These are phyloP conservation scores for Solanum etuberosum DNA, from an alignment of 257 asterid genomes.

Conservation along the genomic window DNA sequence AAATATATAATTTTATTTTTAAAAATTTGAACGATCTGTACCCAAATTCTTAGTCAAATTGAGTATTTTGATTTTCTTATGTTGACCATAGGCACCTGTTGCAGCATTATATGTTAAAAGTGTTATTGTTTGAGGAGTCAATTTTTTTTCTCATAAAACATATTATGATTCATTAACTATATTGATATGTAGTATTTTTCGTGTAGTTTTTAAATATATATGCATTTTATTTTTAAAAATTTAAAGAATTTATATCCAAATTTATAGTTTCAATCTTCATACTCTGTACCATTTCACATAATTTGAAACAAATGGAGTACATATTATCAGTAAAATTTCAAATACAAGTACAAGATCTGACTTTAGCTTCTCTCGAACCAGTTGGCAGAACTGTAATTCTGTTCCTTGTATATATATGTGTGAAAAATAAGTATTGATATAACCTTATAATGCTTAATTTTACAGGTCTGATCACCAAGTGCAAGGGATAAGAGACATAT, in stretches of 20 bases:
- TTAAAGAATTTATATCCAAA: not conserved
- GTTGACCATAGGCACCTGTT: not conserved
- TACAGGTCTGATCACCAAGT: constrained; percentile 5
- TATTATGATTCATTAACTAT: not conserved
- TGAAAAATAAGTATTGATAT: not conserved
- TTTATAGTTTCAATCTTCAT: too few species aligned
- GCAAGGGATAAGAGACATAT: not conserved
- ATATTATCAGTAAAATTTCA: not conserved
- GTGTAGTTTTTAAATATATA: not conserved
- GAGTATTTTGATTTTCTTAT: not conserved
- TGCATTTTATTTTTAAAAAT: too few species aligned
- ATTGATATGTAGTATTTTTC: not conserved
- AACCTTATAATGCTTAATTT: not conserved
- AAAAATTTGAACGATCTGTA: not conserved
- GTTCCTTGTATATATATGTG: not conserved
- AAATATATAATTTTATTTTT: not conserved
- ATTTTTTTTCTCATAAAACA: too few species aligned
- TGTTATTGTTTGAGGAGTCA: not conserved
- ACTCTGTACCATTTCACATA: too few species aligned
- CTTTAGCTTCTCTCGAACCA: not conserved
- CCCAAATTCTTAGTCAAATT: not conserved
- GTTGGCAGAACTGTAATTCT: too few species aligned
- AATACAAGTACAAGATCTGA: not conserved
- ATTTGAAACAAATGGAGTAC: not conserved
- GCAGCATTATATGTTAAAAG: not conserved